Evolutionary conservation across 345 rosid species (phyloP).

Genomic region (Hevea brasiliensis): DNA sequence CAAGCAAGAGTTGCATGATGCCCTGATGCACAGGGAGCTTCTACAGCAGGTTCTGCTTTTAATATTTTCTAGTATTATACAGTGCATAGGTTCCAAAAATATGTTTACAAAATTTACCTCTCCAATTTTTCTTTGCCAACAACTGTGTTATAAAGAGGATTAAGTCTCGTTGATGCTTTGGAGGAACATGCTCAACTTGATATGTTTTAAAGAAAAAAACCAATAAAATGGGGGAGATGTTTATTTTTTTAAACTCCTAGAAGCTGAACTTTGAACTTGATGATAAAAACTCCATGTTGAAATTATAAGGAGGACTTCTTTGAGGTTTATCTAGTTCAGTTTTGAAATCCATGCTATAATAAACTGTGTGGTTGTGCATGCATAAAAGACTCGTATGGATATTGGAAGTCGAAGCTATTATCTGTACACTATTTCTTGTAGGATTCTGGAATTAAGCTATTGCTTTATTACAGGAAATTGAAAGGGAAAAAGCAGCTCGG

Average conservation of each 20-base stretch:
- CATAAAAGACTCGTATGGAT: too few relatives aligned
- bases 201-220: background rate
- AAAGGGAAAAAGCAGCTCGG: constrained; percentile 83
- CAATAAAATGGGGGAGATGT: background rate
- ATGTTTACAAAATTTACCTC: background rate
- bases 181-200: constrained; percentile 11
- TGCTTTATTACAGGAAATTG: constrained; percentile 63
- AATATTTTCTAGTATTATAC: constrained; percentile 6
- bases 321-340: background rate
- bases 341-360: constrained; percentile 1
- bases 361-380: background rate
- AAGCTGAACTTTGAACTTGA: background rate
- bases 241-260: background rate
- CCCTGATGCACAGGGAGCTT: constrained; percentile 69
- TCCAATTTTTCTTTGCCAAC: background rate
- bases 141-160: background rate
- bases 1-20: constrained; percentile 88
- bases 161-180: constrained; percentile 3
- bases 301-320: background rate
- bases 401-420: background rate
- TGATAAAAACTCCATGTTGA: background rate
- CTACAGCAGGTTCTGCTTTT: constrained; percentile 72
- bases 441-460: background rate
- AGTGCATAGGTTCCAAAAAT: background rate
- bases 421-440: background rate